A percentile compares a stretch with the other conserved stretches of the same genome.
phyloP scores from a whole-genome alignment of 441 rosid genomes.

The Gossypium gossypioides region DNA sequence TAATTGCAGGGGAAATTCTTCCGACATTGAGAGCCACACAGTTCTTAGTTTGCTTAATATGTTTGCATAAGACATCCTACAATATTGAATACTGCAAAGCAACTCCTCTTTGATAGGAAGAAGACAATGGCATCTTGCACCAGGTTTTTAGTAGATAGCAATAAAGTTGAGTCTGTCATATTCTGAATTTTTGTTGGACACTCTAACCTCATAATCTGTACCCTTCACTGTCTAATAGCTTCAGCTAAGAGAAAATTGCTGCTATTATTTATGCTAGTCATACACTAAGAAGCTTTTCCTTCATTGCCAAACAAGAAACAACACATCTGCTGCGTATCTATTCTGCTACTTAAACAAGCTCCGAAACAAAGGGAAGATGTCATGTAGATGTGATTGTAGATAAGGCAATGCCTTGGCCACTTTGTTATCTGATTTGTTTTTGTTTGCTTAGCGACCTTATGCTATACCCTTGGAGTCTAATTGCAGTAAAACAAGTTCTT shows the following conservation, averaged over 20 bases:
- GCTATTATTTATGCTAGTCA: not conserved
- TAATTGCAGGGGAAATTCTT: not conserved
- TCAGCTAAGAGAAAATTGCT: not conserved
- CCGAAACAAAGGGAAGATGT: too few relatives aligned
- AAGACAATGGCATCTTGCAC: not conserved
- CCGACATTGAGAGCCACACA: not conserved
- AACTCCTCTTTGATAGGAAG: not conserved
- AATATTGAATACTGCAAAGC: not conserved
- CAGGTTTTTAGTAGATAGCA: not conserved
- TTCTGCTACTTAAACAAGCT: not conserved
- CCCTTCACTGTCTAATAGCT: not conserved
- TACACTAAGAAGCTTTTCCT: not conserved
- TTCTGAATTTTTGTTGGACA: not conserved
- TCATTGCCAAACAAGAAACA: not conserved
- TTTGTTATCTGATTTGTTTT: too few relatives aligned
- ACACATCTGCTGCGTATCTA: not conserved
- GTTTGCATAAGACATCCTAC: not conserved
- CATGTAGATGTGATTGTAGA: too few relatives aligned
- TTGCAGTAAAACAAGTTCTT: too few relatives aligned
- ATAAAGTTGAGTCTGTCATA: not conserved
- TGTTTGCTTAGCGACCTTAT: too few relatives aligned
- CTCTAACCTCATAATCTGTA: not conserved
- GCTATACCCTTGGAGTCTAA: too few relatives aligned
- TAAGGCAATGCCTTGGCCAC: too few relatives aligned
- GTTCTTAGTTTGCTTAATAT: not conserved